A percentile compares a stretch with the other conserved stretches of the same genome.
phyloP scores from a whole-genome alignment of 257 asterid genomes.

The Capsicum pubescens region DNA sequence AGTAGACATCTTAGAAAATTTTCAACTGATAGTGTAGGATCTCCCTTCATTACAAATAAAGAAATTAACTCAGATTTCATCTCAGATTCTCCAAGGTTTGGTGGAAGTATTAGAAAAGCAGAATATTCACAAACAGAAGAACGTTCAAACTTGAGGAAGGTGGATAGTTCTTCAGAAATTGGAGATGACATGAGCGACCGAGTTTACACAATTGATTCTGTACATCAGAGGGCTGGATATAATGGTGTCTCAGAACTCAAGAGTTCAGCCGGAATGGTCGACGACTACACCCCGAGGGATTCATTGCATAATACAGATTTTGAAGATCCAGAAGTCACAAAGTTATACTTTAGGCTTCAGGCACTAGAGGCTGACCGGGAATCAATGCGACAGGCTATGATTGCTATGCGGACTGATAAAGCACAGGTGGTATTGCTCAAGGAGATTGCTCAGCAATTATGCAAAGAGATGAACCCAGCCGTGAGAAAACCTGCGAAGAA shows the following conservation, averaged over 20 bases:
- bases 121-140: constrained; percentile 62
- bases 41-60: constrained; percentile 50
- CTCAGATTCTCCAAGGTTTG: constrained; percentile 65
- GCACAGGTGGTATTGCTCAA: constrained; percentile 86
- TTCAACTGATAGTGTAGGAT: constrained; percentile 61
- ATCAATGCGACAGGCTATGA: constrained; percentile 91
- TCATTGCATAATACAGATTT: constrained; percentile 47
- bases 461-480: constrained; percentile 73
- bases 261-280: constrained; percentile 55
- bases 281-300: constrained; percentile 71
- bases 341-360: constrained; percentile 86
- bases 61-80: constrained; percentile 57
- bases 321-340: constrained; percentile 77
- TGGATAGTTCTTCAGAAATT: constrained; percentile 63
- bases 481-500: constrained; percentile 58
- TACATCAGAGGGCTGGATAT: constrained; percentile 59
- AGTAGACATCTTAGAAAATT: constrained; percentile 61
- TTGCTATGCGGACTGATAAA: constrained; percentile 86
- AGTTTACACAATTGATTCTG: constrained; percentile 87
- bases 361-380: constrained; percentile 99
- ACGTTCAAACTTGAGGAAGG: constrained; percentile 54
- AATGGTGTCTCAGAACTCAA: constrained; percentile 51
- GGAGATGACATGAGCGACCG: constrained; percentile 86
- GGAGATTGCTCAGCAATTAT: constrained; percentile 93
- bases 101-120: constrained; percentile 59